These are phyloP conservation scores for Strobilomyces dryophilus DNA, from an alignment of 768 basidiomycete species.

Conservation along the genomic window DNA sequence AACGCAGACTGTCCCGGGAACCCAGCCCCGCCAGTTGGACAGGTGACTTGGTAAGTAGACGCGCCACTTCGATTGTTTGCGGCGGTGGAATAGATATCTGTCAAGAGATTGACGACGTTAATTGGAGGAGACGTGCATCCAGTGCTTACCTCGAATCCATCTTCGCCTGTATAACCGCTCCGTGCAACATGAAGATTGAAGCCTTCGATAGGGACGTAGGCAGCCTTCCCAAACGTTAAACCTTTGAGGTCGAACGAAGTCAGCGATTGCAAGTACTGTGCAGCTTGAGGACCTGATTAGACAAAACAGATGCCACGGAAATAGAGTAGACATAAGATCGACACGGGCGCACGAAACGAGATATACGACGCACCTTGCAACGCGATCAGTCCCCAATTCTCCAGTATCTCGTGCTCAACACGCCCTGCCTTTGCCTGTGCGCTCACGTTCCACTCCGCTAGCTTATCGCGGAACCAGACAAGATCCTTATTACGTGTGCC, in stretches of 20 bases:
- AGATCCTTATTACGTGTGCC: constrained; percentile 81
- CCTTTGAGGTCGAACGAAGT: constrained; percentile 69
- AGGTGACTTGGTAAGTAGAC: constrained; percentile 51
- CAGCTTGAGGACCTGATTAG: constrained; percentile 70
- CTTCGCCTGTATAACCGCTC: constrained; percentile 97
- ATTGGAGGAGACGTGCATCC: not conserved
- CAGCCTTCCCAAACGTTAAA: constrained; percentile 82
- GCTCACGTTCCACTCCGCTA: constrained; percentile 75
- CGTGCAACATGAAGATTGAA: constrained; percentile 76
- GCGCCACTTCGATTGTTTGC: constrained; percentile 67
- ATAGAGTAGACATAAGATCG: not conserved
- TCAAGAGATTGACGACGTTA: not conserved
- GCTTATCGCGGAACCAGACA: constrained; percentile 63
- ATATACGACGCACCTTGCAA: constrained; percentile 64
- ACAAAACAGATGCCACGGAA: not conserved
- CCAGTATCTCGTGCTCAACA: constrained; percentile 78
- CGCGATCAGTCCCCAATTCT: constrained; percentile 85
- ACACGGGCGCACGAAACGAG: not conserved
- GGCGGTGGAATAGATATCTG: constrained; percentile 88
- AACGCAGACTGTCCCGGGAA: constrained; percentile 87
- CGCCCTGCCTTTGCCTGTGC: constrained; percentile 46
- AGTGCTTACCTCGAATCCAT: constrained; percentile 82
- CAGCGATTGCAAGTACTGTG: constrained; percentile 70
- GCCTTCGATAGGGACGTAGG: constrained; percentile 68
- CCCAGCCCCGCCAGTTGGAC: constrained; percentile 89